phyloP scores from a whole-genome alignment of 2,329 filamentous ascomycete genomes.

The Cladosporium sp. region DNA sequence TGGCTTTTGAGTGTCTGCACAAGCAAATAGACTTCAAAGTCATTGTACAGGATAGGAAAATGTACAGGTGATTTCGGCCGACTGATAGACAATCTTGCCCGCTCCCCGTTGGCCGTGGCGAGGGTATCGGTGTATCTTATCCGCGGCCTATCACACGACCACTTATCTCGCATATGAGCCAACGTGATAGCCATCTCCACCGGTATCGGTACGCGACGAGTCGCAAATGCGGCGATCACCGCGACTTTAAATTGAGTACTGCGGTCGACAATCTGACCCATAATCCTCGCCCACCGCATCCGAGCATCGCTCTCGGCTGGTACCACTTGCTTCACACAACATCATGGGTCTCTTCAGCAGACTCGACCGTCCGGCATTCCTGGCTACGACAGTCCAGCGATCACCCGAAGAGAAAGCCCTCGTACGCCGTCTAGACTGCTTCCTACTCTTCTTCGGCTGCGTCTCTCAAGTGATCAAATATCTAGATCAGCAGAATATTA shows the following conservation, averaged over 20 bases:
- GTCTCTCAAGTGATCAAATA: conserved; percentile 43
- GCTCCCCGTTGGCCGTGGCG: conserved; percentile 1
- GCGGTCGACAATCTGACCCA: background rate
- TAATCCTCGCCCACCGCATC: background rate
- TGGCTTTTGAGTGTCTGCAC: conserved; percentile 7
- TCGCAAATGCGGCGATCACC: background rate
- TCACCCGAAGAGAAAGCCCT: conserved; percentile 41
- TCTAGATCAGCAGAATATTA: conserved; percentile 36
- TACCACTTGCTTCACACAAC: background rate
- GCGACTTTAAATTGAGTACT: background rate
- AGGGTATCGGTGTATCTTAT: background rate
- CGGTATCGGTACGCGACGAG: conserved; percentile 3
- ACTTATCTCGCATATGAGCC: conserved; percentile 2
- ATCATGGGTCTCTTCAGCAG: conserved; percentile 23
- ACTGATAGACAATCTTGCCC: conserved; percentile 11
- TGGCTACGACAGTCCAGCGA: conserved; percentile 27
- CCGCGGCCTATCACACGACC: conserved; percentile 8
- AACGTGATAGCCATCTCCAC: conserved; percentile 6
- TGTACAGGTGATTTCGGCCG: conserved; percentile 4
- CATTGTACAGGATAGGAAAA: background rate
- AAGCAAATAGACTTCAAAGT: background rate
- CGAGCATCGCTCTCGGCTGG: background rate
- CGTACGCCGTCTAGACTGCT: conserved; percentile 43
- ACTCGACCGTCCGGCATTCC: conserved; percentile 23
- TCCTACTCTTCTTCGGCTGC: conserved; percentile 45